Percentiles rank a stretch among this genome's conserved stretches.
Evolutionary conservation across 176 grass and related monocot genomes (phyloP).

Genomic region (Lolium multiflorum): DNA sequence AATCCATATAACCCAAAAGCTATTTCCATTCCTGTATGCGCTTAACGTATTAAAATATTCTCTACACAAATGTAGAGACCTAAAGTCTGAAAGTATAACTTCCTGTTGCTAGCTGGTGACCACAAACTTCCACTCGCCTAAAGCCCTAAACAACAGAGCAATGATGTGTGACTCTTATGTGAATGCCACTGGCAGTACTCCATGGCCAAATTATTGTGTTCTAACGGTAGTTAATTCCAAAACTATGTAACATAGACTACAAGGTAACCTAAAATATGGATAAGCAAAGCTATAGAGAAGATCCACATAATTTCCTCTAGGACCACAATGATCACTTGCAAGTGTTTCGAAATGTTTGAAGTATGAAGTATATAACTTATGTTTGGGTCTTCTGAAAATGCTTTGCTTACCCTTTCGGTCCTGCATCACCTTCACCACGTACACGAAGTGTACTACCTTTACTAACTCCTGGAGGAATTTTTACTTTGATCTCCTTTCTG

Average conservation of each 20-base stretch:
- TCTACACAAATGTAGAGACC: background rate
- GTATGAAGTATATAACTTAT: conserved; percentile 25
- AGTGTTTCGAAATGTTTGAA: conserved; percentile 14
- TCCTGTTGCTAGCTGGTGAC: too few species aligned
- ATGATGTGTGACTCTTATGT: background rate
- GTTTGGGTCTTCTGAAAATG: conserved; percentile 29
- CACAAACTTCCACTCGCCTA: conserved; percentile 6
- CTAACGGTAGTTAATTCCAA: background rate
- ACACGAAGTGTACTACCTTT: conserved; percentile 99
- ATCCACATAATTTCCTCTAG: conserved; percentile 23
- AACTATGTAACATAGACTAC: conserved; percentile 5
- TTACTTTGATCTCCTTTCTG: conserved; percentile 97
- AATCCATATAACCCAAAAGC: background rate
- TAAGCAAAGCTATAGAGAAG: background rate
- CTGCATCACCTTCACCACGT: conserved; percentile 96
- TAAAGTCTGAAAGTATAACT: background rate
- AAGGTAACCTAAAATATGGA: conserved; percentile 4
- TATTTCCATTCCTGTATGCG: background rate
- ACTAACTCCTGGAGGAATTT: conserved; percentile 93
- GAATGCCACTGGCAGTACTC: background rate
- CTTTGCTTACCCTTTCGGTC: conserved; percentile 88
- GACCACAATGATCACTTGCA: conserved; percentile 26
- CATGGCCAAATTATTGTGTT: background rate
- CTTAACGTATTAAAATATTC: conserved; percentile 15
- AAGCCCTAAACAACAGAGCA: background rate